These are phyloP conservation scores for Blastobotrys raffinosifermentans DNA, from an alignment of 1,139 yeast species.

Conservation along the genomic window DNA sequence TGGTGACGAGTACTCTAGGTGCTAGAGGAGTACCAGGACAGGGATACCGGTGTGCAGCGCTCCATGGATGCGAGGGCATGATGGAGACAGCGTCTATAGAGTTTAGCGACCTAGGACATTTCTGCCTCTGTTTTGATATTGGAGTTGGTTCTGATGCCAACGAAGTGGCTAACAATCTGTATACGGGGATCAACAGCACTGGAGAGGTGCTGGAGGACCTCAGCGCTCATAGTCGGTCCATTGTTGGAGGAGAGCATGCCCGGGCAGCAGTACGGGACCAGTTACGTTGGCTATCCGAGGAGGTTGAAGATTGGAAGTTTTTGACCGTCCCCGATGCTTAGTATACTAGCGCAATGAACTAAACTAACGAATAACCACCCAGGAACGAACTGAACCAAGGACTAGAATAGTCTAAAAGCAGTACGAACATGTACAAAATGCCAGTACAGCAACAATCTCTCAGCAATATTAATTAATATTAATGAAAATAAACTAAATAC, in stretches of 20 bases:
- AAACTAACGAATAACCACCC: too few species aligned
- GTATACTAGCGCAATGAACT: too few species aligned
- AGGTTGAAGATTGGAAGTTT: conserved; percentile 36
- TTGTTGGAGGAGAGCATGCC: conserved; percentile 25
- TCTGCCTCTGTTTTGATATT: conserved; percentile 9
- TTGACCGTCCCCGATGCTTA: conserved; percentile 21
- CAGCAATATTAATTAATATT: too few species aligned
- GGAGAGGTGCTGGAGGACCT: conserved; percentile 1
- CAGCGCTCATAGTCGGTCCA: conserved; percentile 24
- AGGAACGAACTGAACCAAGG: too few species aligned
- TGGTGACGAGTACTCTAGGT: conserved; percentile 14
- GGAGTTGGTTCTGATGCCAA: conserved; percentile 4
- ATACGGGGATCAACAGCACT: background rate
- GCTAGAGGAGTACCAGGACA: conserved; percentile 19
- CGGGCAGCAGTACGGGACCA: conserved; percentile 27
- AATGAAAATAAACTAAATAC: too few species aligned
- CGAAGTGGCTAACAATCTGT: background rate
- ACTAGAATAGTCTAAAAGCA: too few species aligned
- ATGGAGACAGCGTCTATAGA: conserved; percentile 17
- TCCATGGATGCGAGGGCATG: conserved; percentile 23
- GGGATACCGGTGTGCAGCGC: conserved; percentile 16
- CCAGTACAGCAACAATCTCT: too few species aligned
- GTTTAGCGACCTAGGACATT: conserved; percentile 6
- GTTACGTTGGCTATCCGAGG: conserved; percentile 31
- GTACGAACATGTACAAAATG: too few species aligned